These are phyloP conservation scores for Schrenkiella parvula DNA, from an alignment of 345 rosid genomes.

Conservation along the genomic window DNA sequence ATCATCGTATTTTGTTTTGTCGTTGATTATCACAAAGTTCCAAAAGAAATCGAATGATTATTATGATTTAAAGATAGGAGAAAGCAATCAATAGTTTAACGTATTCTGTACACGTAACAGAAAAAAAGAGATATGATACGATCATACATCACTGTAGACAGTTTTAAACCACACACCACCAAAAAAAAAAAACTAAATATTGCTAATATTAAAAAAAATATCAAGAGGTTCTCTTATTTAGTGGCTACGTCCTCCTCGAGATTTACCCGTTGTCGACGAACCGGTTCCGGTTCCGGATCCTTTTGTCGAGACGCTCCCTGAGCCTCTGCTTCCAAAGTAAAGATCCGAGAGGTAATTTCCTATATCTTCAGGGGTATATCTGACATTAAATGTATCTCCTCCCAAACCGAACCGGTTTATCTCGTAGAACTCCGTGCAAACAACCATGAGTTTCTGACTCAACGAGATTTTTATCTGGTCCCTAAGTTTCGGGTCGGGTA, in stretches of 20 bases:
- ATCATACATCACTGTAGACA: constrained; percentile 1
- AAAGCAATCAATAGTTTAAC: neutral
- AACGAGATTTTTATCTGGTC: constrained; percentile 57
- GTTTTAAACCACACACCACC: neutral
- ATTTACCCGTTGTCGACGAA: constrained; percentile 15
- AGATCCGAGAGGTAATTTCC: constrained; percentile 56
- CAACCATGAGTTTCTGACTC: constrained; percentile 41
- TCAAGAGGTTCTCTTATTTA: neutral
- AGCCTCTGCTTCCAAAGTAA: constrained; percentile 34
- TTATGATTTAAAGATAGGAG: neutral
- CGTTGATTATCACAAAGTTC: constrained; percentile 15
- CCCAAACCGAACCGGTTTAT: constrained; percentile 35
- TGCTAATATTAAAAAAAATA: neutral
- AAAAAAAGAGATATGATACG: neutral
- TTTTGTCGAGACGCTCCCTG: constrained; percentile 26
- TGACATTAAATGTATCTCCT: constrained; percentile 34
- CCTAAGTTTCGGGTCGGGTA: constrained; percentile 58
- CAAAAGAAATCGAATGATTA: constrained; percentile 14
- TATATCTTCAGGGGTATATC: constrained; percentile 70
- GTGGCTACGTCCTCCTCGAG: constrained; percentile 23
- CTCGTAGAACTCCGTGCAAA: constrained; percentile 49
- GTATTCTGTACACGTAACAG: neutral
- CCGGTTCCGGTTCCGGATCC: constrained; percentile 34
- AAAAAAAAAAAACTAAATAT: neutral
- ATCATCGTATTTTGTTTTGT: neutral